phyloP scores from a whole-genome alignment of 495 filamentous ascomycete genomes.

The Parmelia sp. region DNA sequence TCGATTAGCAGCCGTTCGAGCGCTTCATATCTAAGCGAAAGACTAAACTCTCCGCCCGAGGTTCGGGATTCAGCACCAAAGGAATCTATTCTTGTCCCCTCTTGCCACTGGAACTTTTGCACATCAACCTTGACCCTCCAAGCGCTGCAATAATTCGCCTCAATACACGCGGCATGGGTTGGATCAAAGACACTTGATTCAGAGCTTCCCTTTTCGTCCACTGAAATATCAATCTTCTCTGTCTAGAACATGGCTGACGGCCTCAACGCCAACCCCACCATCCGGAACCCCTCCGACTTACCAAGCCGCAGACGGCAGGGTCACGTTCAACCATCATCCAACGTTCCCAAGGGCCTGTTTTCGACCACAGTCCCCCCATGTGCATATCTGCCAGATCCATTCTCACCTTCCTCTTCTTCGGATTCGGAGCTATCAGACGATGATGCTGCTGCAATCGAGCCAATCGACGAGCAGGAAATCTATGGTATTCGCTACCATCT shows the following conservation, averaged over 20 bases:
- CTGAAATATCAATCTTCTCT: not conserved
- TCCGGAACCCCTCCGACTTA: constrained; percentile 82
- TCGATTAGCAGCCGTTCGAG: constrained; percentile 8
- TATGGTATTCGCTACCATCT: constrained; percentile 54
- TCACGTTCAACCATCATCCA: constrained; percentile 31
- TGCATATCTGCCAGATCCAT: constrained; percentile 49
- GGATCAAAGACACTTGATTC: constrained; percentile 34
- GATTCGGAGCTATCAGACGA: constrained; percentile 44
- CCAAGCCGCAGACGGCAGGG: constrained; percentile 63
- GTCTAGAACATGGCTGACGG: constrained; percentile 42
- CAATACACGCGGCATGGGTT: not conserved
- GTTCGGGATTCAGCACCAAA: not conserved
- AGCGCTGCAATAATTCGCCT: constrained; percentile 15
- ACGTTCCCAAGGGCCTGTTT: constrained; percentile 44
- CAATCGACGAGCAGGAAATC: constrained; percentile 93
- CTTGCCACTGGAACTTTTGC: not conserved
- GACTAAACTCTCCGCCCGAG: constrained; percentile 3
- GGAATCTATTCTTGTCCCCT: not conserved
- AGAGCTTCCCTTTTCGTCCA: not conserved
- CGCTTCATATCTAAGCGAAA: not conserved
- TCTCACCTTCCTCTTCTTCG: constrained; percentile 34
- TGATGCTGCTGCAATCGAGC: constrained; percentile 62
- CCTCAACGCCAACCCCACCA: constrained; percentile 92
- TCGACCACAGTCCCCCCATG: constrained; percentile 38
- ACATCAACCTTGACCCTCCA: constrained; percentile 5